phyloP scores from a whole-genome alignment of 2,329 filamentous ascomycete genomes.

The Fusarium sp. region DNA sequence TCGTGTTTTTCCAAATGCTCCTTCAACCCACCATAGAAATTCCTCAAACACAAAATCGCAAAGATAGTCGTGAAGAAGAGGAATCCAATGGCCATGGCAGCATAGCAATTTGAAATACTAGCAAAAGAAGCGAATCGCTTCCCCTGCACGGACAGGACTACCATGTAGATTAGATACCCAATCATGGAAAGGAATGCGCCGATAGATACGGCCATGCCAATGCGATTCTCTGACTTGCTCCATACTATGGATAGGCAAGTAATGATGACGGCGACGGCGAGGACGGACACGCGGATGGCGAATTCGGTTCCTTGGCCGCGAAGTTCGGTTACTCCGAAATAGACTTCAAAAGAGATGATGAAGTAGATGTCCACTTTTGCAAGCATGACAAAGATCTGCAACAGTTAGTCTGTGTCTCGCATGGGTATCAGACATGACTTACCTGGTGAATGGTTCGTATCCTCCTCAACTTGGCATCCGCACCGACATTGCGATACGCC shows the following conservation, averaged over 20 bases:
- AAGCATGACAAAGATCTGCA: constrained; percentile 11
- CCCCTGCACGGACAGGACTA: neutral
- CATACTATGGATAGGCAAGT: neutral
- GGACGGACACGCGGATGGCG: neutral
- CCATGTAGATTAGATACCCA: neutral
- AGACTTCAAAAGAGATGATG: neutral
- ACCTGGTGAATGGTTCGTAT: constrained; percentile 8
- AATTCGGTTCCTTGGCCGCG: neutral
- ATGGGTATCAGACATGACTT: neutral
- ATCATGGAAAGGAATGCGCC: neutral
- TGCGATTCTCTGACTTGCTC: constrained; percentile 3
- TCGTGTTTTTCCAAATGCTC: constrained; percentile 7
- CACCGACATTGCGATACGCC: constrained; percentile 11
- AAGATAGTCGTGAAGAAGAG: neutral
- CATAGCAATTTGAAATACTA: neutral
- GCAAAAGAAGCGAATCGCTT: accelerated
- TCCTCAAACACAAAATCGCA: neutral
- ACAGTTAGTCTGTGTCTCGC: accelerated
- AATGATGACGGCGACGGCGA: neutral
- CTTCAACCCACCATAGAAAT: constrained; percentile 4
- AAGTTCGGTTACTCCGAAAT: neutral
- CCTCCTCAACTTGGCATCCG: constrained; percentile 9
- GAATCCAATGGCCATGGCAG: neutral
- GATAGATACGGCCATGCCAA: neutral
- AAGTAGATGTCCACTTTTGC: constrained; percentile 13